Base-by-base conservation (phyloP, 495 filamentous ascomycete genomes). In the Chaetomium cochliodes region DNA sequence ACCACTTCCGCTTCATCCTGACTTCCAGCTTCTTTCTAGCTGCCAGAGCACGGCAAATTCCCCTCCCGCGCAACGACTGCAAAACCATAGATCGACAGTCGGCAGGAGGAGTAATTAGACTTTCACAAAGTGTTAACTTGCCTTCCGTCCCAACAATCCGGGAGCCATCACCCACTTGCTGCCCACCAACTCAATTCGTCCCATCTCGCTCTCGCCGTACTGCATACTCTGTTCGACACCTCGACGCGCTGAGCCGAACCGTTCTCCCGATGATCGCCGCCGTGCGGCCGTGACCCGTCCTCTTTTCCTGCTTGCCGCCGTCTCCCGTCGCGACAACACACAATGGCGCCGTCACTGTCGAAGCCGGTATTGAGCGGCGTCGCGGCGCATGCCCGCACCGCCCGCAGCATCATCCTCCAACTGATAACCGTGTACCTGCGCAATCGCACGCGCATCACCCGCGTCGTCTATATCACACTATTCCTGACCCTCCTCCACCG, bases 381-480 rank as follows among this genome's bases (percentile, higher is more conserved):
- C 33, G 42, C 63, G 33, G 77, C 82, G 60, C 84, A 84, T 50
- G 88, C 92, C 67, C 86, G 86, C 64, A 90, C 89, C 58, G 70
- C 97, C 72, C 90, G 88, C 61, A 82, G 84, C 68, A 79, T 92
- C 72, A 79, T 97, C 74, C 85, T 88, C 65, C 84, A 87, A 66
- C 77, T 97, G 59, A 89, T 89, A 15, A 75, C 78, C 60, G 82
- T 90, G 33, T 98, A 98, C 83, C 85, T 93, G 60, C 80, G 83
- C 66, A 85, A 98, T 80, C 92, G 96, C 63, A 93, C 90, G 44
- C 85, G 86, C 50, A 94, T 98, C 73, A 96, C 93, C 11, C 91
- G 93, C 73, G 87, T 87, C 51, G 88, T 97, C 67, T 98, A 96
- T 78, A 82, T 98, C 44, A 90, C 92, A n/a, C 86, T 98, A 62